Base-by-base conservation (phyloP, 139 green algal genomes). In the Chlorokybus atmophyticus region DNA sequence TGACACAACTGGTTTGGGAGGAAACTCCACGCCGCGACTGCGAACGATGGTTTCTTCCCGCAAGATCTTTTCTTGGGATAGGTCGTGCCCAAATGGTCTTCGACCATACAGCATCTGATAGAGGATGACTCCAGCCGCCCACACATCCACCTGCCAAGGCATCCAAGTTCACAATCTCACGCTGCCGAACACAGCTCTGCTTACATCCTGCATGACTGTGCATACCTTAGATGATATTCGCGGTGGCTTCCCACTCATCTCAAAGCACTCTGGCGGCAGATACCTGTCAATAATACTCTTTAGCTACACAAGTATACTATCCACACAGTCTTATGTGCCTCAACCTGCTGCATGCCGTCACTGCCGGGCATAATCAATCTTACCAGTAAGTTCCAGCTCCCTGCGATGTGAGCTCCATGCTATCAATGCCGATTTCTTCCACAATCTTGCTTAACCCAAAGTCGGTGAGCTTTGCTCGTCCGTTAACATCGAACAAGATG, bases 71-170 rank as follows among this genome's bases (percentile, higher is more conserved):
- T 21, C 83, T 74, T 79, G 71, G 14, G 38, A 55, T 40, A 59
- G 49, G 3, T 68, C 61, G 53, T 79, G 60, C 3, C 61, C 83
- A 62, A 94, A 97, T 4, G 89, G 89, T 26, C 88, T 74, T 51
- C 54, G 70, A 25, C 88, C 87, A 61, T 82, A 95, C 60, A 97
- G 74, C 85, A 95, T 87, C 77, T 94, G 83, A 62, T 85, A 97
- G 40, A 94, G 67, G 38, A 97, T 90, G 32, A 97, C 82, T 8
- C 88, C 89, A 41, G 78, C 77, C 1, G 70, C 79, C 84, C 80
- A 96, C 39, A 95, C 85, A 59, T 96, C 88, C 55, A 95, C 59
- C 59, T 67, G 59, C 48, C 63, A 10, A 55, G n/a, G n/a, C n/a
- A n/a, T n/a, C n/a, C n/a, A n/a, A n/a, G n/a, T n/a, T n/a, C n/a